A percentile compares a stretch with the other conserved stretches of the same genome.
These are phyloP conservation scores for Metarhizium guizhouense DNA, from an alignment of 2,329 filamentous ascomycete species.

Conservation along the genomic window DNA sequence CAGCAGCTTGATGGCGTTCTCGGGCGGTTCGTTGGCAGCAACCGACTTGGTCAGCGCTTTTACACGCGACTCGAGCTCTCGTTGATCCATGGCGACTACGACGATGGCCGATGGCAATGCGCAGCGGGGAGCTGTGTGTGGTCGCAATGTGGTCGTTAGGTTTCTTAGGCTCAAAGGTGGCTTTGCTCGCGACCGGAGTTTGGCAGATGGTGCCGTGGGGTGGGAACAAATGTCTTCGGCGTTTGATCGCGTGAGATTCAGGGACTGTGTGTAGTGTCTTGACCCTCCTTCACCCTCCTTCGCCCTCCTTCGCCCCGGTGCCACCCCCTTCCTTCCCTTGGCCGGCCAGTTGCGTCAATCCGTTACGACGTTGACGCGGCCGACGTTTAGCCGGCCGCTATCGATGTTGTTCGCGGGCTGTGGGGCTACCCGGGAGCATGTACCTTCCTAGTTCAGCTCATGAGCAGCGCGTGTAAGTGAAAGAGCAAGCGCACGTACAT, in stretches of 20 bases:
- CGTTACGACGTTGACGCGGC: no score
- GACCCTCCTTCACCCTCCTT: not conserved
- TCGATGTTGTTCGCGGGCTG: no score
- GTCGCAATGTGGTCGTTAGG: not conserved
- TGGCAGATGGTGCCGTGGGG: not conserved
- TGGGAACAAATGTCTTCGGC: not conserved
- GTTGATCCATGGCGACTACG: conserved; percentile 57
- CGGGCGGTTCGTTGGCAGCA: conserved; percentile 61
- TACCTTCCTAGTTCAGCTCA: no score
- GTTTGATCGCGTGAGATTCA: conserved; percentile 4
- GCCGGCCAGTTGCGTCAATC: no score
- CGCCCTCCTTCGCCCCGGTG: no score
- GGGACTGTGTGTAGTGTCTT: not conserved
- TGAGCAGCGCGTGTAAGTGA: no score
- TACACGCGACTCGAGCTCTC: conserved; percentile 69
- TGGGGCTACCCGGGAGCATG: no score
- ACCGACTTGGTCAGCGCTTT: conserved; percentile 75
- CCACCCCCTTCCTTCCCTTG: no score
- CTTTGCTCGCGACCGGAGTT: not conserved
- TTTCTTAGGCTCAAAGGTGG: not conserved
- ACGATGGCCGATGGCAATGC: not conserved
- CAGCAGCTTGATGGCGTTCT: conserved; percentile 65
- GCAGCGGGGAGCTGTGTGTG: not conserved
- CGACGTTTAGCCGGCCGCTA: no score
- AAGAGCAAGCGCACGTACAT: no score